Percentiles rank a stretch among this genome's conserved stretches.
Conservation (phyloP, 441 rosid genomes). For the Pelargonium myrrhifolium region DNA sequence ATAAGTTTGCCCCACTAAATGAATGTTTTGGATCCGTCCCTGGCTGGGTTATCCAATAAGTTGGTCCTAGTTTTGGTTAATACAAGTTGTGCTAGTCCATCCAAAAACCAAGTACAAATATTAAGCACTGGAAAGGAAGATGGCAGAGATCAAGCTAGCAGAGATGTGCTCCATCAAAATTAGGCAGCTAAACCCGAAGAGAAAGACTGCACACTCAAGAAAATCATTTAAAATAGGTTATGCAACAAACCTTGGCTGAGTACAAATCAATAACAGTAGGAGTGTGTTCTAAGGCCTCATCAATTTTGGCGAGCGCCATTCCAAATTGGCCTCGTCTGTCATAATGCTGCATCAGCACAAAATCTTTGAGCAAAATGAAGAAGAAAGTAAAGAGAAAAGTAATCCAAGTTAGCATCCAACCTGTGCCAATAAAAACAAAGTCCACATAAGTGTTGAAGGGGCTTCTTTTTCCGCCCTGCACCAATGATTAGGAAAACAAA, state of each 20-base stretch:
- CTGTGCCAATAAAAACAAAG: conserved; percentile 94
- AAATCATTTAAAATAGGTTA: conserved; percentile 8
- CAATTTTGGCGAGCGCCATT: conserved; percentile 71
- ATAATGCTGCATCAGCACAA: conserved; percentile 68
- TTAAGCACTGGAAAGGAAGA: too few relatives aligned
- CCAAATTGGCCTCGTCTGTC: conserved; percentile 85
- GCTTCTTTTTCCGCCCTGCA: conserved; percentile 86
- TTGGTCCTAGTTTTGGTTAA: too few relatives aligned
- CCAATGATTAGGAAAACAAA: conserved; percentile 22
- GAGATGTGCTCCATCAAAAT: neutral
- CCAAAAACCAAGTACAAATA: too few relatives aligned
- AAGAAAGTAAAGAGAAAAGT: conserved; percentile 7
- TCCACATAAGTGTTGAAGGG: conserved; percentile 93
- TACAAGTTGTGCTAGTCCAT: too few relatives aligned
- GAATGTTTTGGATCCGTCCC: too few relatives aligned
- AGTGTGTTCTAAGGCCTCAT: conserved; percentile 89
- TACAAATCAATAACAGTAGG: conserved; percentile 98
- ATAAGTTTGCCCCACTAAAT: too few relatives aligned
- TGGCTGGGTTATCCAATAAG: too few relatives aligned
- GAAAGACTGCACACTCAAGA: neutral
- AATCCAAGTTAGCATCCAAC: conserved; percentile 28
- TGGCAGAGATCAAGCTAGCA: neutral
- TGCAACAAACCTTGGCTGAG: conserved; percentile 70
- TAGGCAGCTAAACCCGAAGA: neutral
- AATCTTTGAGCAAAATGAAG: conserved; percentile 12